Base-by-base conservation (phyloP, 306 rosid species). In the Arachis hypogaea region DNA sequence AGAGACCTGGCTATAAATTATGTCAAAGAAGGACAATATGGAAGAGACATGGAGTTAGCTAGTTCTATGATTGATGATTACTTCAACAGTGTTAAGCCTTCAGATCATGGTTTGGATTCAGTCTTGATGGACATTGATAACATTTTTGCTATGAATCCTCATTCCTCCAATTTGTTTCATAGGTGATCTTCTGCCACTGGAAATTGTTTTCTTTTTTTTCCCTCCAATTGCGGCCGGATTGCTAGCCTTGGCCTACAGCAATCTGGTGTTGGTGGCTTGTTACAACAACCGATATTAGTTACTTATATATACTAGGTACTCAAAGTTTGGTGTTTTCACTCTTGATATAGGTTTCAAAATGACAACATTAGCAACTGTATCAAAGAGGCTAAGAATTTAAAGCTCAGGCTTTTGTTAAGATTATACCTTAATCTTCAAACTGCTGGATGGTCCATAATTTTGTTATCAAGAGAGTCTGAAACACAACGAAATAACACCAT, bases 101-200 rank as follows among this genome's bases (percentile, higher is more conserved):
- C 33, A 59, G 73, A 75, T 14, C 80, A 80, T 55, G 87, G 85
- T 63, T 82, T 73, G 69, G 96, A 84, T 73, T 83, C 80, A 5
- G 85, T 90, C 69, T 75, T 93, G 86, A 67, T 93, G 45, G 97
- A 93, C 75, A 78, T 88, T 57, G 98, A 93, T 77, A 91, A 84
- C 80, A 65, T 87, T 82, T 80, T 84, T 28, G 75, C 86, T 64
- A 54, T 78, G 43, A 61, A 73, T 50, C 75, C 73, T 57, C 69
- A 30, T 9, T 12, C 77, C 52, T 43, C 60, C 42, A 59, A 67
- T 44, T 66, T 72, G 77, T 59, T 59, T 63, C 82, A 63, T 55
- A 58, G 86, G 97, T 92, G 79, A 68, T 43, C 40, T 57, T 68
- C 11, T 65, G 66, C 46, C 41, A 58, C 36, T 36, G 28, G 28